Conservation (phyloP, 169 alveolate species). For the Plasmodium yoelii region DNA sequence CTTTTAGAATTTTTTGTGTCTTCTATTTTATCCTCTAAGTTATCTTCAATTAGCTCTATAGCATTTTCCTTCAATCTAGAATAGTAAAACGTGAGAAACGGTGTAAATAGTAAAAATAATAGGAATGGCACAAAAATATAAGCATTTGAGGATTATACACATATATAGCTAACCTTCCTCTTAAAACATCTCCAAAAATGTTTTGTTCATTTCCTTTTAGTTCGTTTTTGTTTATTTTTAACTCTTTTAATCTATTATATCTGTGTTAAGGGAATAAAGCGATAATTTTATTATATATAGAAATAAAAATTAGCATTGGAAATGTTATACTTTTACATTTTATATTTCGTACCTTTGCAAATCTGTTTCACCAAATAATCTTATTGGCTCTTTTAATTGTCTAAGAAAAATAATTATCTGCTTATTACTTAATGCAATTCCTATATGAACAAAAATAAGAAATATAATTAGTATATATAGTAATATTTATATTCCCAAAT, state of each 20-base stretch:
- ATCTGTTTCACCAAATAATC: constrained; percentile 90
- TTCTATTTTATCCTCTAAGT: constrained; percentile 48
- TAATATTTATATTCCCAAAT: too few relatives aligned
- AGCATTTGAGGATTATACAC: not conserved
- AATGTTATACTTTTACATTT: not conserved
- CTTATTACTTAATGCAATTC: constrained; percentile 60
- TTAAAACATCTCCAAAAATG: constrained; percentile 71
- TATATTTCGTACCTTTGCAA: constrained; percentile 78
- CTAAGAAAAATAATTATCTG: constrained; percentile 84
- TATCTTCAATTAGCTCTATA: constrained; percentile 64
- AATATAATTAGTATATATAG: not conserved
- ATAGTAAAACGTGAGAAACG: constrained; percentile 15
- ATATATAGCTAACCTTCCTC: constrained; percentile 63
- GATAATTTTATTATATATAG: not conserved
- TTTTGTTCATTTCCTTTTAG: constrained; percentile 64
- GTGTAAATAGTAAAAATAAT: not conserved
- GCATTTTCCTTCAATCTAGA: constrained; percentile 61
- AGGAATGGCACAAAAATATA: not conserved
- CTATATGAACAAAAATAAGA: constrained; percentile 6
- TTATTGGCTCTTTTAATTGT: constrained; percentile 84
- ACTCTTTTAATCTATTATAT: constrained; percentile 65
- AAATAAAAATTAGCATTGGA: not conserved
- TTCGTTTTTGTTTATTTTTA: constrained; percentile 70
- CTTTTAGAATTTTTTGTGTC: constrained; percentile 25
- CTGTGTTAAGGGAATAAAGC: constrained; percentile 7